Evolutionary conservation across 176 grass and related monocot species (phyloP).

Genomic region (Cenchrus americanus): DNA sequence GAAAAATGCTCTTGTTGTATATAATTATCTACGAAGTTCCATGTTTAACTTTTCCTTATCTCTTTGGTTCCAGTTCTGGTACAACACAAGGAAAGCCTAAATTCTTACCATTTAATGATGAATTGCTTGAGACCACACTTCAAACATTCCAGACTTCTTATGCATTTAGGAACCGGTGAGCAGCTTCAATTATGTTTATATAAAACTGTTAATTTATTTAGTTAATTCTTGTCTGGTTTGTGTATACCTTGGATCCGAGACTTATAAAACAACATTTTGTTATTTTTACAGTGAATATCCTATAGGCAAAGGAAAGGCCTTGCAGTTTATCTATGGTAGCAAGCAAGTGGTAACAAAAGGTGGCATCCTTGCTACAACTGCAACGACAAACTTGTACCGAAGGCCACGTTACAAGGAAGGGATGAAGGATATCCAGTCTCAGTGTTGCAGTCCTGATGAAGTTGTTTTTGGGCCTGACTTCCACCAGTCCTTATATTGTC

Average conservation of each 20-base stretch:
- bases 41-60: slow-evolving; percentile 22
- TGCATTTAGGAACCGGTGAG: slow-evolving; percentile 90
- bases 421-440: slow-evolving; percentile 79
- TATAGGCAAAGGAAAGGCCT: slow-evolving; percentile 78
- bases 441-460: slow-evolving; percentile 79
- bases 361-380: slow-evolving; percentile 76
- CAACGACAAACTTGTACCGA: slow-evolving; percentile 84
- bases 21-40: background rate
- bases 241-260: background rate
- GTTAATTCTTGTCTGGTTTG: slow-evolving; percentile 10
- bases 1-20: slow-evolving; percentile 9
- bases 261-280: background rate
- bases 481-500: slow-evolving; percentile 87
- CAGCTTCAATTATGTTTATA: slow-evolving; percentile 3
- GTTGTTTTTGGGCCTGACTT: slow-evolving; percentile 86
- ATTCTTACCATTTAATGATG: slow-evolving; percentile 88
- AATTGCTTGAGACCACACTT: slow-evolving; percentile 86
- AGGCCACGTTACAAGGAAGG: slow-evolving; percentile 66
- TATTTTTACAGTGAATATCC: slow-evolving; percentile 65
- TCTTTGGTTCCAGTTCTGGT: slow-evolving; percentile 71
- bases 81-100: slow-evolving; percentile 96
- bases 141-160: slow-evolving; percentile 84
- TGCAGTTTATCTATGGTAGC: slow-evolving; percentile 96
- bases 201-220: background rate
- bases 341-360: slow-evolving; percentile 76